These are phyloP conservation scores for Drosera capensis DNA, from an alignment of 148 eudicot genomes.

Conservation along the genomic window DNA sequence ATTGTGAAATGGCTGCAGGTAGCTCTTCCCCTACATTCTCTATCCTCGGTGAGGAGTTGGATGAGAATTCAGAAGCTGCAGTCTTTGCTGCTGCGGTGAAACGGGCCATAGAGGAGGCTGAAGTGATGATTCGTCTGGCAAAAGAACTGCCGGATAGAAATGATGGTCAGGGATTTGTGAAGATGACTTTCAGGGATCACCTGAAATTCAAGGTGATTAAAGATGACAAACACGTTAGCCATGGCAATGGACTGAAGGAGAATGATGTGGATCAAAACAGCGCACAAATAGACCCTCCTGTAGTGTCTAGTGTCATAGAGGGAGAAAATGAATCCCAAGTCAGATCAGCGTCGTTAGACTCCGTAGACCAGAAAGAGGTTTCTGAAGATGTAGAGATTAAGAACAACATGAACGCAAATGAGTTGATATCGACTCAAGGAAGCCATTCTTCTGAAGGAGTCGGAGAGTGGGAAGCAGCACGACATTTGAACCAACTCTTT, in stretches of 20 bases:
- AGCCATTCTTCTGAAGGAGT: conserved; percentile 17
- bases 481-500: conserved; percentile 25
- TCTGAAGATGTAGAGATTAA: conserved; percentile 11
- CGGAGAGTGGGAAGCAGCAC: conserved; percentile 35
- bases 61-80: conserved; percentile 74
- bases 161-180: conserved; percentile 32
- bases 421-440: conserved; percentile 8
- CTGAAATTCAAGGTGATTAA: conserved; percentile 20
- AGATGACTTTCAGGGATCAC: conserved; percentile 28
- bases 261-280: conserved; percentile 13
- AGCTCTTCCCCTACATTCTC: conserved; percentile 28
- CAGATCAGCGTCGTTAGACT: conserved; percentile 12
- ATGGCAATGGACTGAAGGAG: conserved; percentile 14
- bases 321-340: conserved; percentile 18
- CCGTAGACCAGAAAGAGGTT: conserved; percentile 9
- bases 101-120: conserved; percentile 76
- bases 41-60: conserved; percentile 55
- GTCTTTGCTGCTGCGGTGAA: conserved; percentile 64
- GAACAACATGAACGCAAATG: conserved; percentile 1
- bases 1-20: conserved; percentile 20
- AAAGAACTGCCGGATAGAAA: conserved; percentile 56
- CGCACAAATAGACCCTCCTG: conserved; percentile 13
- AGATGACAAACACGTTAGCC: conserved; percentile 17
- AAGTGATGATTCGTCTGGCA: conserved; percentile 63
- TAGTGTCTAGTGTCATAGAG: conserved; percentile 11